Base-by-base conservation (phyloP, 768 basidiomycete genomes). In the Pleurotus salmoneostramineus region DNA sequence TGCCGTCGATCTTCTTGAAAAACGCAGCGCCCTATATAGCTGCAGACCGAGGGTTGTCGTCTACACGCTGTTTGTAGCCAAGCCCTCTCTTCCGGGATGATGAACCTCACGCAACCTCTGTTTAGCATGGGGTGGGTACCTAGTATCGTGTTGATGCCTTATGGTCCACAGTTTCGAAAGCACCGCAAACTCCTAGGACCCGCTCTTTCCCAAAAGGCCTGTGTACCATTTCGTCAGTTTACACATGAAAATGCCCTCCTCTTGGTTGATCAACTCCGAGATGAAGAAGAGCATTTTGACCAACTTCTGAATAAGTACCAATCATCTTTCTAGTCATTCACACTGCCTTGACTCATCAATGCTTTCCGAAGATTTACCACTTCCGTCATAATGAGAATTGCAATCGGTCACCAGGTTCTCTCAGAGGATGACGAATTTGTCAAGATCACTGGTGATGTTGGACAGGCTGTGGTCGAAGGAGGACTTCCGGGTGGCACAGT, bases 1-100 rank as follows among this genome's bases (percentile, higher is more conserved):
- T 7, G 75, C 73, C 1, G 60, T 61, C 12, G 78, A 80, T 7
- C 69, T 80, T 11, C 67, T 79, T 11, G 77, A 79, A 37, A 76
- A 70, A 46, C 64, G 75, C 35, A 70, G 72, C 15, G 44, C 62
- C 12, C 76, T 72, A 27, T 80, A 79, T 57, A 71, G 74, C 10
- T 56, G 65, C 42, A 56, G 64, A 14, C 67, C 64, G 6, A 34
- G 58, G 11, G 58, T 68, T 42, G n/a, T 45, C 17, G n/a, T 45
- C n/a, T 40, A 40, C n/a, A 40, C n/a, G n/a, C 37, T 8, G n/a
- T 10, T 40, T 40, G 37, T 40, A 40, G 37, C 10, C n/a, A 8
- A 40, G 37, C 37, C 37, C 37, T n/a, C 8, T 10, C 8, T 8
- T 8, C 8, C 37, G 37, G 8, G 37, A 8, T 40, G 10, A 8